phyloP scores from a whole-genome alignment of 768 basidiomycete genomes.

The Grammothele lineata region DNA sequence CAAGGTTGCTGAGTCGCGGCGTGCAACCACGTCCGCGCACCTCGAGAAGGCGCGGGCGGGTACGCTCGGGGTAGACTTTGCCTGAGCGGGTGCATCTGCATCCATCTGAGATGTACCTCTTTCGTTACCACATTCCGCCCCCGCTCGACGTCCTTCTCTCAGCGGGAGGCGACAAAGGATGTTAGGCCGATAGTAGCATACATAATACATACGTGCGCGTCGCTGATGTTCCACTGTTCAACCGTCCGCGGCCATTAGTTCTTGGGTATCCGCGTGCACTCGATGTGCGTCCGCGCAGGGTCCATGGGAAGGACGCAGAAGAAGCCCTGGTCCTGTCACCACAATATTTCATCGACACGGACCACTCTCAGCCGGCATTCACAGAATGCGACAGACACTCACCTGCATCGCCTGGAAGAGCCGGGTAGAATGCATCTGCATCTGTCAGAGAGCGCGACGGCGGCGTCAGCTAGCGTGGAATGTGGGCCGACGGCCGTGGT shows the following conservation, averaged over 20 bases:
- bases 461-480: neutral
- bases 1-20: conserved; percentile 51
- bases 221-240: too few relatives aligned
- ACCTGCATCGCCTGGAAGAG: conserved; percentile 76
- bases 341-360: neutral
- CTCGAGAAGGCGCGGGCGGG: conserved; percentile 60
- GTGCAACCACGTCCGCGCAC: conserved; percentile 53
- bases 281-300: conserved; percentile 60
- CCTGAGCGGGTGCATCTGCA: too few relatives aligned
- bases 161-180: too few relatives aligned
- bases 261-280: conserved; percentile 62
- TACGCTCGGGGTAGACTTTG: conserved; percentile 52
- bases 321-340: conserved; percentile 53
- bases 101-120: too few relatives aligned
- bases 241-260: too few relatives aligned
- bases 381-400: conserved; percentile 4
- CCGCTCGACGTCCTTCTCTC: too few relatives aligned
- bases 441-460: too few relatives aligned
- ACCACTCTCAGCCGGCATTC: neutral
- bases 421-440: conserved; percentile 58
- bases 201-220: too few relatives aligned
- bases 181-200: too few relatives aligned
- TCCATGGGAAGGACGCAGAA: conserved; percentile 68
- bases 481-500: too few relatives aligned
- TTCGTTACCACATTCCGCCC: too few relatives aligned